Conservation (phyloP, 176 grass and related monocot genomes). For the Stipa capillata region DNA sequence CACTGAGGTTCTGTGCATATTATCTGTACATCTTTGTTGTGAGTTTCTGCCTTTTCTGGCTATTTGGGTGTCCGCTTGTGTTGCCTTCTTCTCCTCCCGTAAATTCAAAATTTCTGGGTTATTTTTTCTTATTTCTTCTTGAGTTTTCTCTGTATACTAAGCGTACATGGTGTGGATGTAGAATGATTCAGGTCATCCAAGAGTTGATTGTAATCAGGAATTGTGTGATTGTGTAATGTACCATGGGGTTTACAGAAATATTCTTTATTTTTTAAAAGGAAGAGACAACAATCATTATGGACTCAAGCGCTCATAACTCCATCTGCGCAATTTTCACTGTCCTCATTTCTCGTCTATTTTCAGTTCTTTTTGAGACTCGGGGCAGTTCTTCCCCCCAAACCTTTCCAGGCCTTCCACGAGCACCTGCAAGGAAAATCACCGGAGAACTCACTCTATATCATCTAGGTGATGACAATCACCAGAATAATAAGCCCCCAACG, state of each 20-base stretch:
- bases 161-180: constrained; percentile 26
- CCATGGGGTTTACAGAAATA: constrained; percentile 24
- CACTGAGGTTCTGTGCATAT: constrained; percentile 25
- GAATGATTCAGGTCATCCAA: constrained; percentile 32
- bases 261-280: constrained; percentile 24
- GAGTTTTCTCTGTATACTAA: constrained; percentile 29
- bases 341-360: neutral
- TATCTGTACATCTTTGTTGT: constrained; percentile 40
- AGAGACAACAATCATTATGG: neutral
- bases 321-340: neutral
- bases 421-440: too few species aligned
- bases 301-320: neutral
- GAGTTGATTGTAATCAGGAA: constrained; percentile 34
- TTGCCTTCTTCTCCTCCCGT: neutral
- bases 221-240: constrained; percentile 20
- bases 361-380: neutral
- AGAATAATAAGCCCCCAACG: too few species aligned
- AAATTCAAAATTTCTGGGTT: neutral
- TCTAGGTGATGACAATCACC: too few species aligned
- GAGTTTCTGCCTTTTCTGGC: constrained; percentile 16
- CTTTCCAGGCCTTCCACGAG: too few species aligned
- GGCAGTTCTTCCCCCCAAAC: too few species aligned
- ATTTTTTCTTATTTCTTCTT: constrained; percentile 16
- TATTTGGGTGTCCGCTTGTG: constrained; percentile 22
- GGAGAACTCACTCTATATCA: too few species aligned